These are phyloP conservation scores for Ganoderma sinense DNA, from an alignment of 1,284 basidiomycete species.

Conservation along the genomic window DNA sequence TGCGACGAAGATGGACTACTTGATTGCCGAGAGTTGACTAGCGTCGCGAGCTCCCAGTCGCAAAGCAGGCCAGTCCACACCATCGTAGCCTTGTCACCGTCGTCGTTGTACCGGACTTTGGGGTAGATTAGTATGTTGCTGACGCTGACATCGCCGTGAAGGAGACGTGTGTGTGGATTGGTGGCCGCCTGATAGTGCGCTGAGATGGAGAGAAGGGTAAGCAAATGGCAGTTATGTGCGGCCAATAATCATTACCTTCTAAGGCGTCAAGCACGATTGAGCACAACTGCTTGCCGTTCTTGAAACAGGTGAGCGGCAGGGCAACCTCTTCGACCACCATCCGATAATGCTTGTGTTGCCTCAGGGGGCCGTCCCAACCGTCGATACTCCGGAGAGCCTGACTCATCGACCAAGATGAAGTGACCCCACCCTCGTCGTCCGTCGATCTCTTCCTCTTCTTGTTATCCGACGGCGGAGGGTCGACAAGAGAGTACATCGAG, in stretches of 20 bases:
- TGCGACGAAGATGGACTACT: neutral
- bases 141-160: conserved; percentile 25
- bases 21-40: neutral
- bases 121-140: conserved; percentile 23
- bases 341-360: conserved; percentile 19
- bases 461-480: neutral
- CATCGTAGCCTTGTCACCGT: neutral
- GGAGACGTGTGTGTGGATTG: neutral
- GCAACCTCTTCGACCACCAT: conserved; percentile 15
- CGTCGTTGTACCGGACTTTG: neutral
- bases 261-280: neutral
- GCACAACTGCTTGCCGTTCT: neutral
- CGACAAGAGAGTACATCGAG: neutral
- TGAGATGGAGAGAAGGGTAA: neutral
- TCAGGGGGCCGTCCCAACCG: neutral
- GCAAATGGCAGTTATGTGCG: neutral
- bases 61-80: conserved; percentile 11
- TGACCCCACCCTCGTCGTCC: neutral
- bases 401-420: neutral
- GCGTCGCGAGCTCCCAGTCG: conserved; percentile 26
- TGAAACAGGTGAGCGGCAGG: conserved; percentile 1
- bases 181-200: conserved; percentile 16
- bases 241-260: neutral
- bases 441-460: neutral
- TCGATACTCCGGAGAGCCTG: neutral